A percentile compares a stretch with the other conserved stretches of the same genome.
Conservation (phyloP, 1,284 basidiomycete genomes). For the Tilletia horrida region DNA sequence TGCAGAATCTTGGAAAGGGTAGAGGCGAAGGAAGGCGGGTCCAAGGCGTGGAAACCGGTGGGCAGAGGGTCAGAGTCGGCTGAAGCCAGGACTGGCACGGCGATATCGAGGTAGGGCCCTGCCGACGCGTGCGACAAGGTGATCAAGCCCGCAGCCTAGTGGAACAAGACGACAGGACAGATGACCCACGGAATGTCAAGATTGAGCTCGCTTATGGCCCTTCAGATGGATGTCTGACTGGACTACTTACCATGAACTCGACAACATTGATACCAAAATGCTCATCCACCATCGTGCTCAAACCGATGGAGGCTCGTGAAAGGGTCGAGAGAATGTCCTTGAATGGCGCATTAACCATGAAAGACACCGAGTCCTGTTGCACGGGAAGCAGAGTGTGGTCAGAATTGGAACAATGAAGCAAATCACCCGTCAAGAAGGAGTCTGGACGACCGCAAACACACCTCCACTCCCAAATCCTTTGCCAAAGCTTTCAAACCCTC, state of each 20-base stretch:
- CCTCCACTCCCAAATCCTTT: conserved; percentile 66
- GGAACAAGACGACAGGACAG: conserved; percentile 1
- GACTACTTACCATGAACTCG: conserved; percentile 74
- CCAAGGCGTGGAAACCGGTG: conserved; percentile 76
- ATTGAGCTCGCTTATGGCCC: no score
- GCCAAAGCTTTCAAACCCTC: conserved; percentile 65
- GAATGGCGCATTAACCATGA: conserved; percentile 81
- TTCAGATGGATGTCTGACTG: no score
- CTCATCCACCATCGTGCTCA: conserved; percentile 98
- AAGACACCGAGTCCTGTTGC: conserved; percentile 67
- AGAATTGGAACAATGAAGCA: no score
- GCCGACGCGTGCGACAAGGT: conserved; percentile 89
- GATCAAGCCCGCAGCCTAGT: conserved; percentile 73
- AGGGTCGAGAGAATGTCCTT: conserved; percentile 68
- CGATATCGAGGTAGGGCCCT: conserved; percentile 85
- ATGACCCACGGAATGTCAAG: not conserved
- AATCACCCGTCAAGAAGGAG: no score
- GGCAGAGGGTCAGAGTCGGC: conserved; percentile 20
- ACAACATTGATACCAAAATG: conserved; percentile 99
- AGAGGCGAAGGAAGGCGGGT: conserved; percentile 68
- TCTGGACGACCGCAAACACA: conserved; percentile 26
- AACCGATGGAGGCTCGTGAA: conserved; percentile 71
- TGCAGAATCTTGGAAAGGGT: conserved; percentile 68
- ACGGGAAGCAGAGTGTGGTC: not conserved
- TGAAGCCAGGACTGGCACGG: conserved; percentile 68